Base-by-base conservation (phyloP, 257 asterid species). In the Cruciata laevipes region DNA sequence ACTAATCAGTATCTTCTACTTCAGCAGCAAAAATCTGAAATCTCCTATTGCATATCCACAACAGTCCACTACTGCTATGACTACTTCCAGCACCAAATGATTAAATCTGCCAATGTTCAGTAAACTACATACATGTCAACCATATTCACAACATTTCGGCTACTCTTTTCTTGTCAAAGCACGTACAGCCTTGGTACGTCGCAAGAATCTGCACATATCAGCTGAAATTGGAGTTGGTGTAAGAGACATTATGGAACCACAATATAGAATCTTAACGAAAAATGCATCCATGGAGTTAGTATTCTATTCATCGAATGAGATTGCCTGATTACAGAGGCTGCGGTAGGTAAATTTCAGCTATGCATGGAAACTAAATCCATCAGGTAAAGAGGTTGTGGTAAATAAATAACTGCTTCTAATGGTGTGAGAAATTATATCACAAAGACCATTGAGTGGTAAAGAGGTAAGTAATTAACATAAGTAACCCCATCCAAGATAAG, bases 141-240 rank as follows among this genome's bases (percentile, higher is more conserved):
- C 31, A 27, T 68, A 68, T 57, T 68, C 58, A 68, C 72, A 68
- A 57, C 65, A 44, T 68, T 68, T 8, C 8, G 60, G 72, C 57
- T 40, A 57, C 10, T 68, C 58, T 27, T 17, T 14, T 23, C 37
- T 56, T n/a, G 59, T 60, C 52, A 30, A 52, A 23, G 7, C 60
- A 47, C 42, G 23, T 16, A 5, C 7, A 31, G 51, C 35, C 37
- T 20, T 63, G 20, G 47, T 16, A 38, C 13, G 21, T 38, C 3
- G 61, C 47, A 27, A 32, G 38, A 27, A 32, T 66, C 72, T 69
- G 72, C 72, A 69, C 21, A 35, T 5, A 24, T 33, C 37, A 68
- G 52, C 25, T 21, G 24, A 44, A 14, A 23, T 12, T 33, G 64
- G 17, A 21, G 64, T 68, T 55, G 17, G 23, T 9, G 20, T 16